Evolutionary conservation across 345 rosid species (phyloP).

Genomic region (Angophora floribunda): DNA sequence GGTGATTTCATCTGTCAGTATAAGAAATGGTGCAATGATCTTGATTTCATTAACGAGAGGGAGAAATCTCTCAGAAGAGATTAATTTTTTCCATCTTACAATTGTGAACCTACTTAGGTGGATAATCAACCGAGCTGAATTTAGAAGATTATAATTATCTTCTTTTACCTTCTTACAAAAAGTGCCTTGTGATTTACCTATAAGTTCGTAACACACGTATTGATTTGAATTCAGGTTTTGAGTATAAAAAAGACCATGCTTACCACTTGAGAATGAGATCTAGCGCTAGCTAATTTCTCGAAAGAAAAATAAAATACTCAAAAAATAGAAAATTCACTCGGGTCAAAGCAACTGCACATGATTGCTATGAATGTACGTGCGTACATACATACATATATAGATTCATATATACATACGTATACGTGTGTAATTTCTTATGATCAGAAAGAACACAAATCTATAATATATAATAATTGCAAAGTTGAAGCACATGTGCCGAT

Average conservation of each 20-base stretch:
- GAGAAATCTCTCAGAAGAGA: background rate
- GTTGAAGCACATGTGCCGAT: background rate
- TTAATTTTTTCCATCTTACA: background rate
- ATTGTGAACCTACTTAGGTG: background rate
- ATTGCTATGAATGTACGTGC: background rate
- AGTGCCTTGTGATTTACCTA: no score
- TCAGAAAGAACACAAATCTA: background rate
- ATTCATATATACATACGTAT: fast-evolving
- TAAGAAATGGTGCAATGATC: background rate
- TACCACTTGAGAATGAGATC: no score
- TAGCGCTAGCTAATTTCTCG: no score
- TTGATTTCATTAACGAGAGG: background rate
- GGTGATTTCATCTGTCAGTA: background rate
- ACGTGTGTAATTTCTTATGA: background rate
- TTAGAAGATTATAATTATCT: background rate
- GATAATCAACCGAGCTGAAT: background rate
- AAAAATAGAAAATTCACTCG: background rate
- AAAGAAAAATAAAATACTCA: background rate
- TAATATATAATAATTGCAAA: background rate
- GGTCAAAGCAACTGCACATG: background rate
- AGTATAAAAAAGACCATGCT: no score
- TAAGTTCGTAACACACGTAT: fast-evolving
- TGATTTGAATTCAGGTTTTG: no score
- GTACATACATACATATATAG: background rate
- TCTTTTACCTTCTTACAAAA: background rate